Conservation (phyloP, 371 early-diverging fungal genomes). For the Nosema muscidifuracis region DNA sequence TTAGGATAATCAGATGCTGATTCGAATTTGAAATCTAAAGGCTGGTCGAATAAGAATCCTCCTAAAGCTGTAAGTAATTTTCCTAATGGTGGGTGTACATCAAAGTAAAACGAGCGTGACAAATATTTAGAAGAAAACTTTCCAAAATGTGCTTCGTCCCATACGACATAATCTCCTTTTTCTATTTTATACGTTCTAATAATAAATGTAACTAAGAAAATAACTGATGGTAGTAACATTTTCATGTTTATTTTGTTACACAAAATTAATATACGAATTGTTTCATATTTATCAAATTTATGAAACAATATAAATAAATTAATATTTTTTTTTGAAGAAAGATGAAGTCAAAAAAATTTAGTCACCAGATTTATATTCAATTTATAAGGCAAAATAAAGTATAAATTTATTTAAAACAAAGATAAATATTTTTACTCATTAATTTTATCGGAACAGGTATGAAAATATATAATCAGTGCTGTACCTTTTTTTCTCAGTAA, state of each 20-base stretch:
- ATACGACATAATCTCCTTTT: conserved; percentile 61
- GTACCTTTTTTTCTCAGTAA: conserved; percentile 25
- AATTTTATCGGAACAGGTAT: conserved; percentile 47
- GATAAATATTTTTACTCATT: neutral
- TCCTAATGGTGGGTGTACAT: conserved; percentile 98
- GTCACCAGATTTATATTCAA: too few species aligned
- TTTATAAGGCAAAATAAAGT: too few species aligned
- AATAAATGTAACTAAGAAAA: conserved; percentile 53
- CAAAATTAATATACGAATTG: neutral
- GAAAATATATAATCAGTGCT: conserved; percentile 55
- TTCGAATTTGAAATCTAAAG: conserved; percentile 78
- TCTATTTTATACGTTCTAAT: conserved; percentile 59
- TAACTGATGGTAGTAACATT: neutral
- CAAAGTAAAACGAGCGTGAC: conserved; percentile 82
- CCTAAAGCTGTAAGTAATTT: conserved; percentile 89
- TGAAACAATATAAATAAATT: too few species aligned
- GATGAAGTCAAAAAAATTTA: too few species aligned
- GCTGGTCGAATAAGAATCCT: conserved; percentile 76
- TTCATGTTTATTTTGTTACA: neutral
- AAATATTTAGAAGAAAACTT: conserved; percentile 83
- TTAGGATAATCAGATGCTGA: conserved; percentile 77
- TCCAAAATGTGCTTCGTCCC: conserved; percentile 97
- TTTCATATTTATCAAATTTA: neutral
- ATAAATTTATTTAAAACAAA: too few species aligned
- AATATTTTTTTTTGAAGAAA: too few species aligned